Evolutionary conservation across 2,329 filamentous ascomycete species (phyloP).

Genomic region (Aspergillus sp.): DNA sequence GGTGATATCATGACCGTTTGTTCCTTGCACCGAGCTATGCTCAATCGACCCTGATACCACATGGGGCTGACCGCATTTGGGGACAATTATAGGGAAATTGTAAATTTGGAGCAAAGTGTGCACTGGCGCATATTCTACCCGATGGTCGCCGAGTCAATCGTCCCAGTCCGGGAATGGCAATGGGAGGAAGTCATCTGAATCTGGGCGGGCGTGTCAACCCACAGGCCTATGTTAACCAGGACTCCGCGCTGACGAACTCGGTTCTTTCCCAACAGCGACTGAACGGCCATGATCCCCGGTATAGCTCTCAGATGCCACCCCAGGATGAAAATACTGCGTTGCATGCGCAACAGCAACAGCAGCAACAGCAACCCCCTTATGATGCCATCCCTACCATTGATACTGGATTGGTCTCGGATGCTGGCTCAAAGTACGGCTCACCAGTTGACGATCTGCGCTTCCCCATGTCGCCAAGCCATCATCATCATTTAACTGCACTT

Average conservation of each 20-base stretch:
- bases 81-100: conserved; percentile 75
- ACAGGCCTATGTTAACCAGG: conserved; percentile 62
- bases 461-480: conserved; percentile 72
- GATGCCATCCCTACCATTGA: conserved; percentile 59
- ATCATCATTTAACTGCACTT: conserved; percentile 77
- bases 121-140: conserved; percentile 91
- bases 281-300: conserved; percentile 52
- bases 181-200: conserved; percentile 63
- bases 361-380: conserved; percentile 46
- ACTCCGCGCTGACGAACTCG: conserved; percentile 73
- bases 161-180: conserved; percentile 53
- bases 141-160: conserved; percentile 90
- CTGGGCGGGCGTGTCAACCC: conserved; percentile 68
- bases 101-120: conserved; percentile 98
- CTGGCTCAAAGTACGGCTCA: conserved; percentile 74
- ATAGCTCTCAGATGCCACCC: conserved; percentile 41
- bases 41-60: background rate
- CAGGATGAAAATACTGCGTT: conserved; percentile 49
- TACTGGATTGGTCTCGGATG: conserved; percentile 60
- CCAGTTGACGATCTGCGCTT: conserved; percentile 77
- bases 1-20: background rate
- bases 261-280: conserved; percentile 65
- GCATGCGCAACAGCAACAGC: conserved; percentile 38
- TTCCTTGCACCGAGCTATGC: background rate
- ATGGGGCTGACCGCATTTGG: conserved; percentile 25